A percentile compares a stretch with the other conserved stretches of the same genome.
Conservation (phyloP, 1,139 yeast genomes). For the Meyerozyma elateridarum region DNA sequence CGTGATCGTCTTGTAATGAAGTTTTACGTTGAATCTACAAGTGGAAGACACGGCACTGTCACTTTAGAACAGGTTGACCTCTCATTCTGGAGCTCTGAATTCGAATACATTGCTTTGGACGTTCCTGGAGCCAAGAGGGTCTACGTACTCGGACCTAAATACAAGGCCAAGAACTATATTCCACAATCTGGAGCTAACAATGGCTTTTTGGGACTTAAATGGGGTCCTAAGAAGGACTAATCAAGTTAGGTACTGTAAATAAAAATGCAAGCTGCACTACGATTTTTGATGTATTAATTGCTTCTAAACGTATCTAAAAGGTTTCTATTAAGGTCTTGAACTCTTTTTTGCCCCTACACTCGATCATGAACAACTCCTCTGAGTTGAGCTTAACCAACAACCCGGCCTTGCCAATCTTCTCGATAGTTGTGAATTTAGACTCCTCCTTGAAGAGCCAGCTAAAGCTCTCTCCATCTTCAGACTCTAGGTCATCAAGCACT, state of each 20-base stretch:
- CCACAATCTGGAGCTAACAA: slow-evolving; percentile 29
- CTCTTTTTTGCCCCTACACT: slow-evolving; percentile 44
- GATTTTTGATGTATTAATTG: too few species aligned
- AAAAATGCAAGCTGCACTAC: too few species aligned
- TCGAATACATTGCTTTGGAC: slow-evolving; percentile 71
- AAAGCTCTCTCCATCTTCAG: slow-evolving; percentile 14
- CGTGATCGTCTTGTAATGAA: slow-evolving; percentile 79
- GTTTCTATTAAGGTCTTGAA: slow-evolving; percentile 31
- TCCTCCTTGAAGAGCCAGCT: slow-evolving; percentile 36
- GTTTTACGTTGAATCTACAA: slow-evolving; percentile 73
- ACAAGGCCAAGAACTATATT: slow-evolving; percentile 32
- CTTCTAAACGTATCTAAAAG: too few species aligned
- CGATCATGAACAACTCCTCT: slow-evolving; percentile 38
- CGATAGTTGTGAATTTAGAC: slow-evolving; percentile 26
- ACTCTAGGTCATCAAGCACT: slow-evolving; percentile 18
- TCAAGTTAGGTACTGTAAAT: too few species aligned
- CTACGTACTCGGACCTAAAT: slow-evolving; percentile 66
- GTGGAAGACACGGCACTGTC: slow-evolving; percentile 56
- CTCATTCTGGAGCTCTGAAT: slow-evolving; percentile 64
- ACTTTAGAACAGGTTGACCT: slow-evolving; percentile 73
- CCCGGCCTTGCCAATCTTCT: slow-evolving; percentile 44
- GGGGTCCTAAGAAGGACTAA: slow-evolving; percentile 70
- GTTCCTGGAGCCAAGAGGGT: slow-evolving; percentile 66
- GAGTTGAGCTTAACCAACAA: slow-evolving; percentile 31
- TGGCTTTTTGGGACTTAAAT: slow-evolving; percentile 75